A percentile compares a stretch with the other conserved stretches of the same genome.
Evolutionary conservation across 2,329 filamentous ascomycete species (phyloP).

Genomic region (Dactylellina cionopaga): DNA sequence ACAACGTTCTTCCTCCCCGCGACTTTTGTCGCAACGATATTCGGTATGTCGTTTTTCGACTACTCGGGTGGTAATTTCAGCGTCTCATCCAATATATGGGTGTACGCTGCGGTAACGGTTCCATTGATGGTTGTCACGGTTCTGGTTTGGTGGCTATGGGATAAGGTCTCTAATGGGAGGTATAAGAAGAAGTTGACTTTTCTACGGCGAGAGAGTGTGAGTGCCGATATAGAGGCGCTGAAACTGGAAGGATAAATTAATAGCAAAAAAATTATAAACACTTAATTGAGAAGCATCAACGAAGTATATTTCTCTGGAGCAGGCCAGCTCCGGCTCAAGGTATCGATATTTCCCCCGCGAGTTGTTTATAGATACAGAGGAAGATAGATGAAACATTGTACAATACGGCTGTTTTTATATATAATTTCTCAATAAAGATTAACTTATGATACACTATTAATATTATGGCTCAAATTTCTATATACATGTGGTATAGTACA

Average conservation of each 20-base stretch:
- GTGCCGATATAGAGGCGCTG: slow-evolving; percentile 14
- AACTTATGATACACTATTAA: neutral
- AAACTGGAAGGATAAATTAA: too few relatives aligned
- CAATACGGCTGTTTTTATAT: too few relatives aligned
- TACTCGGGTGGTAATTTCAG: neutral
- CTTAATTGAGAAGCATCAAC: too few relatives aligned
- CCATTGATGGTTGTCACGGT: slow-evolving; percentile 18
- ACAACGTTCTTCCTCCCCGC: slow-evolving; percentile 18
- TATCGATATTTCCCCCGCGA: too few relatives aligned
- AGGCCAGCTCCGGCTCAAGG: too few relatives aligned
- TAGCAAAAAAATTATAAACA: too few relatives aligned
- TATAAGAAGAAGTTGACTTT: slow-evolving; percentile 12
- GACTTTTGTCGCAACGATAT: slow-evolving; percentile 8
- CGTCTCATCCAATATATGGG: slow-evolving; percentile 11
- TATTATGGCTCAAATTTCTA: slow-evolving; percentile 33
- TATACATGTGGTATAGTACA: neutral
- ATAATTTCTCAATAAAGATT: too few relatives aligned
- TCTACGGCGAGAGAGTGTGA: slow-evolving; percentile 7
- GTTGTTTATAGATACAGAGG: too few relatives aligned
- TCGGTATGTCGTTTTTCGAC: slow-evolving; percentile 19
- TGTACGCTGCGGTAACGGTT: slow-evolving; percentile 14
- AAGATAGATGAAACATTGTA: too few relatives aligned
- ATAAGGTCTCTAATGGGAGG: slow-evolving; percentile 3
- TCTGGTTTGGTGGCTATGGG: slow-evolving; percentile 22
- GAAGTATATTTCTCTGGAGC: too few relatives aligned